Evolutionary conservation across 805 yeast genomes (phyloP).

Genomic region (Wickerhamomyces chambardii): DNA sequence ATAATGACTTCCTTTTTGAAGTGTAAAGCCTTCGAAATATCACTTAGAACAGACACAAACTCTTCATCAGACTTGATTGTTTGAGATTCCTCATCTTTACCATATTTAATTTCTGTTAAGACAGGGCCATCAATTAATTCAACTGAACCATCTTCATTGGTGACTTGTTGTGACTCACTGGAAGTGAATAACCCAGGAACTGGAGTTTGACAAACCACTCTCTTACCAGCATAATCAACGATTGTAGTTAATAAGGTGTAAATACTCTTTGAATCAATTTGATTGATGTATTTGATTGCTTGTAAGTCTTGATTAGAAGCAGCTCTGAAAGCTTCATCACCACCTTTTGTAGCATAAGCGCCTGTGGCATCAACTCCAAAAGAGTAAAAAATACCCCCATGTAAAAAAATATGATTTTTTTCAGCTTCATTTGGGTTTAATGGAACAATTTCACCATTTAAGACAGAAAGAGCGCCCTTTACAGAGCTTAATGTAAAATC

Average conservation of each 20-base stretch:
- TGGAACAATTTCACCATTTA: constrained; percentile 65
- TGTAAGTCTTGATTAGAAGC: constrained; percentile 72
- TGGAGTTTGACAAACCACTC: constrained; percentile 89
- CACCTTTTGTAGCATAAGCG: constrained; percentile 58
- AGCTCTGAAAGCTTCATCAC: constrained; percentile 79
- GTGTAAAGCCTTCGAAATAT: constrained; percentile 69
- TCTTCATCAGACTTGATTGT: constrained; percentile 38
- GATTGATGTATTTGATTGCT: constrained; percentile 60
- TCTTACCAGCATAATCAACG: constrained; percentile 83
- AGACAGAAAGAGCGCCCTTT: constrained; percentile 69
- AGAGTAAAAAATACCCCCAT: constrained; percentile 84
- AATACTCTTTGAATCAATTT: constrained; percentile 52
- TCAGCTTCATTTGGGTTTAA: constrained; percentile 71
- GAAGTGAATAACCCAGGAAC: constrained; percentile 68
- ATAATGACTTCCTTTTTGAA: constrained; percentile 59
- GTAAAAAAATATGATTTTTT: constrained; percentile 57
- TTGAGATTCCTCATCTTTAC: constrained; percentile 54
- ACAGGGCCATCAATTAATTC: constrained; percentile 24
- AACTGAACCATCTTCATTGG: constrained; percentile 28
- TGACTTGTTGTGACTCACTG: constrained; percentile 27
- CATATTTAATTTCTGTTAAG: constrained; percentile 47
- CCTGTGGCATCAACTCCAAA: constrained; percentile 65
- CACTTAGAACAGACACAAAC: constrained; percentile 46
- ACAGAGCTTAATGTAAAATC: constrained; percentile 75
- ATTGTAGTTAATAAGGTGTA: constrained; percentile 74